Evolutionary conservation across 805 yeast species (phyloP), one percentile per base, ranked within the genome.

Genomic region (Cyberlindnera petersonii): DNA sequence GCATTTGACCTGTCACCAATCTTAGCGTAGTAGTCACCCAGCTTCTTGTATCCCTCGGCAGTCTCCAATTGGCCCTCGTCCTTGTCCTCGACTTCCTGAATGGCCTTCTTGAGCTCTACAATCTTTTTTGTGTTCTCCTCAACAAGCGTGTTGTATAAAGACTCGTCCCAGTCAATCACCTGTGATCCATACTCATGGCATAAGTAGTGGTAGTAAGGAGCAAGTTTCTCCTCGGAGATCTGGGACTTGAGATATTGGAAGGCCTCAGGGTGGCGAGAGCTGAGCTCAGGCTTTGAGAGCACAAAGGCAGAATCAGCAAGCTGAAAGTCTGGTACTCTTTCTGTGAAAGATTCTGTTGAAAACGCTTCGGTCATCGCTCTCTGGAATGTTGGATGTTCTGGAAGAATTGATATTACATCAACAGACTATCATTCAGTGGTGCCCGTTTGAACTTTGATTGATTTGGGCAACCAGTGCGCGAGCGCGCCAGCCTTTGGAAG

Each of bases 21-120:
- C 44, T 71, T 69, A 10, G 96, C 79, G 61, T 86, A 91, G 63
- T 81, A 86, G 58, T 89, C 95, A 24, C 96, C 97, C 22, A 93
- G 74, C 54, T 79, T 75, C 40, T 79, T 75, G 74, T 87, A 83
- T 31, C 81, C 78, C 46, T 79, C 80, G 8, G 88, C 79, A 26
- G 79, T 73, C 56, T 87, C 96, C 48, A 83, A 64, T 58, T 87
- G 96, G 24, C 95, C 95, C 60, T 89, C 97, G 73, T 76, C 68
- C 62, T 71, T 54, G 57, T 68, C 61, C 66, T 81, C 74, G 60
- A 77, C 64, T 56, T 73, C 56, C 46, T 61, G 57, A 36, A 79
- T 68, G 10, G 61, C 60, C 24, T 62, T 61, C 50, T 71, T 66
- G 41, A 79, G 61, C 39, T 63, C 65, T 19, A 60, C 62, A 21